Conservation (phyloP, 2,329 filamentous ascomycete species). For the Xylariaceae sp. region DNA sequence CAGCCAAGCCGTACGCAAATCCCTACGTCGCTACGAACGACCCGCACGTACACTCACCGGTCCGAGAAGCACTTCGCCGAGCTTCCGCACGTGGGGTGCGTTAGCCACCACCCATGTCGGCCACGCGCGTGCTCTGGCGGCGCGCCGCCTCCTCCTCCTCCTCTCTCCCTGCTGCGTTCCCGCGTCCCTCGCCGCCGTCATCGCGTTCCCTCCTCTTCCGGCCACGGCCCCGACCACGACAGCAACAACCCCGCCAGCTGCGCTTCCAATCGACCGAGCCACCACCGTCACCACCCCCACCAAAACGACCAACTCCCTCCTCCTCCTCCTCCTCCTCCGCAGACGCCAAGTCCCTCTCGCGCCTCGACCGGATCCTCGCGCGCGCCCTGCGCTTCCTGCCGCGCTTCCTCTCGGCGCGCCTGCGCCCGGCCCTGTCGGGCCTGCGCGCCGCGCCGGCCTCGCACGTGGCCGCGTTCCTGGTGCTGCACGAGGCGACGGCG, state of each 20-base stretch:
- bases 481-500: slow-evolving; percentile 89
- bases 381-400: slow-evolving; percentile 36
- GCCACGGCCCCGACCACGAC: slow-evolving; percentile 1
- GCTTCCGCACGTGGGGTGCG: too few relatives aligned
- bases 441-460: slow-evolving; percentile 72
- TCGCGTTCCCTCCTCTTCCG: slow-evolving; percentile 2
- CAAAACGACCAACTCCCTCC: background rate
- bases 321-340: slow-evolving; percentile 4
- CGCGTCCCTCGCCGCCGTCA: background rate
- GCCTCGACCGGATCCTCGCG: slow-evolving; percentile 27
- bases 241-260: background rate
- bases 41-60: too few relatives aligned
- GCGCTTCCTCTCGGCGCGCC: slow-evolving; percentile 50
- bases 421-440: slow-evolving; percentile 61
- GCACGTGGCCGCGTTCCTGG: slow-evolving; percentile 76
- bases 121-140: background rate
- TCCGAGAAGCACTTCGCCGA: too few relatives aligned
- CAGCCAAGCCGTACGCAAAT: too few relatives aligned
- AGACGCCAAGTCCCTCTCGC: slow-evolving; percentile 6
- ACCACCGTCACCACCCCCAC: slow-evolving; percentile 1
- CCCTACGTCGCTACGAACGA: too few relatives aligned
- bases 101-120: background rate
- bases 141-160: slow-evolving; percentile 1
- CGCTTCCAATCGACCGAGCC: slow-evolving; percentile 17
- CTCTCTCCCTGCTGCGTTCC: background rate